Base-by-base conservation (phyloP, 306 rosid species). In the Oxytropis ochrocephala region DNA sequence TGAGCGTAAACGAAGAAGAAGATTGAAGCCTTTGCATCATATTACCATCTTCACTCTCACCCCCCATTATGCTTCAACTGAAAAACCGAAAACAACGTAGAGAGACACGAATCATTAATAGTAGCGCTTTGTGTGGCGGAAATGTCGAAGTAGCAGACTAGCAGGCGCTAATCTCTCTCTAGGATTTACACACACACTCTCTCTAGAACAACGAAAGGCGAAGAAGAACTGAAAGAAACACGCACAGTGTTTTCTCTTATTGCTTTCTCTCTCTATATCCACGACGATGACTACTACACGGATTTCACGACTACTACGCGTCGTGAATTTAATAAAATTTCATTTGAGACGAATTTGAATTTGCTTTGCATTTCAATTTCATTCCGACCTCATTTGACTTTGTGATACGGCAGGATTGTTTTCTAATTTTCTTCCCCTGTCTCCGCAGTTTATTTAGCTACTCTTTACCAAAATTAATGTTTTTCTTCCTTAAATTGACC, bases 301-400 rank as follows among this genome's bases (percentile, higher is more conserved):
- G 91, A 91, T 87, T 83, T 85, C 96, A 79, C 82, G 88, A 84
- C 81, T 79, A 47, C 73, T 71, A 83, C 87, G 95, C 90, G 98
- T 92, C 90, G 98, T 92, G 92, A 85, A 87, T 84, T 87, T 85
- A 89, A 83, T 87, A 81, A 73, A 74, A 84, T 74, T 77, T 80
- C 85, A 78, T 81, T 85, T 82, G 12, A 43, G 29, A 12, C 5
- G 2, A 78, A 82, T 88, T 84, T 83, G 80, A 80, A 92, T 92
- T 89, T 89, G 19, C 19, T 17, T 11, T 13, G 61, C 83, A 89
- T 92, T 89, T 92, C 85, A 87, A 89, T 92, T 89, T 92, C 92
- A 92, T 92, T 92, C 98, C 96, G 98, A 92, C 96, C 72, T 80
- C 96, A 87, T 89, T 69, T 77, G 42, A 39, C 13, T 32, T 32